Conservation (phyloP, 345 rosid genomes). For the Populus tremula region DNA sequence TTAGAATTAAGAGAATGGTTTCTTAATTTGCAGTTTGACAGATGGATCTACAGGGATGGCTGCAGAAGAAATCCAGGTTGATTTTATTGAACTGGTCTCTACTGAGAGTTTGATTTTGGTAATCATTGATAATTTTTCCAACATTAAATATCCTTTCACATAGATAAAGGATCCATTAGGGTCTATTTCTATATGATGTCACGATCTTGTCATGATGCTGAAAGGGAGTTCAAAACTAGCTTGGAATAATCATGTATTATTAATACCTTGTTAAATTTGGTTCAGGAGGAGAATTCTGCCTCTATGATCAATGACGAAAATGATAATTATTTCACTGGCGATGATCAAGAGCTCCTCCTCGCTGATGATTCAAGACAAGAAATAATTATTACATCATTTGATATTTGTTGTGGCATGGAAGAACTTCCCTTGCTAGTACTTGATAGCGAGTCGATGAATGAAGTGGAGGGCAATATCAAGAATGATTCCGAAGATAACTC, state of each 20-base stretch:
- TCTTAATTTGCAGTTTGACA: conserved; percentile 29
- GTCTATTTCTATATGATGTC: not conserved
- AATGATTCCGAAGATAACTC: not conserved
- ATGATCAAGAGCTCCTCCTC: conserved; percentile 15
- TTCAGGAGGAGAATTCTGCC: conserved; percentile 32
- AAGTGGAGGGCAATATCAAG: not conserved
- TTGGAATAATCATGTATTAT: not conserved
- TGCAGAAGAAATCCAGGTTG: conserved; percentile 3
- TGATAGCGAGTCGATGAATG: conserved; percentile 4
- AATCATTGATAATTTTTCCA: conserved; percentile 16
- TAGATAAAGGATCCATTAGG: not conserved
- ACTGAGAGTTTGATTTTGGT: conserved; percentile 17
- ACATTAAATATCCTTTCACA: not conserved
- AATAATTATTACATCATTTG: not conserved
- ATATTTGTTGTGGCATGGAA: conserved; percentile 13
- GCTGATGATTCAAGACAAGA: conserved; percentile 20
- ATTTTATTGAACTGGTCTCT: conserved; percentile 9
- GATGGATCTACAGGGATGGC: conserved; percentile 14
- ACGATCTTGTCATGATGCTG: not conserved
- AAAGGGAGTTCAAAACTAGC: not conserved
- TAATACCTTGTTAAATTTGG: conserved; percentile 12
- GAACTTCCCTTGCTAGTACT: conserved; percentile 8
- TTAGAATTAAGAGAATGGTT: not conserved
- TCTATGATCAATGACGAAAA: conserved; percentile 2
- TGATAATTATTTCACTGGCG: conserved; percentile 5